Evolutionary conservation across 208 protist species (phyloP).

Genomic region (Leishmania tropica): DNA sequence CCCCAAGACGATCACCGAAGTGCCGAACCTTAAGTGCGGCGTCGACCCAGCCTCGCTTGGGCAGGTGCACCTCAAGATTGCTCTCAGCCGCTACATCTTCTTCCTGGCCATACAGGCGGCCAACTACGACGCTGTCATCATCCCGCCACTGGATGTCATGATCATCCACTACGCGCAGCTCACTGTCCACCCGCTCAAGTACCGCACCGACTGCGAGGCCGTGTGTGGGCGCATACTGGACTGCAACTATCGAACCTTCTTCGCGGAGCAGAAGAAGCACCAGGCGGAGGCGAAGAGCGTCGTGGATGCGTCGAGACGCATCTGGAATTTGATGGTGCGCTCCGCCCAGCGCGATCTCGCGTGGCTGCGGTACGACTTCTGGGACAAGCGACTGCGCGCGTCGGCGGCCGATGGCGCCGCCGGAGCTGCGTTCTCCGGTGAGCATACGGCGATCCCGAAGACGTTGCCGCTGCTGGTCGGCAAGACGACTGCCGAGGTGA

Average conservation of each 20-base stretch:
- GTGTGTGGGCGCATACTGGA: conserved; percentile 81
- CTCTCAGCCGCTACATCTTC: conserved; percentile 87
- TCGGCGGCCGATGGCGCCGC: neutral
- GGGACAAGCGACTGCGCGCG: conserved; percentile 52
- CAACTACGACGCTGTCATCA: conserved; percentile 87
- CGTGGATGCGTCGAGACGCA: conserved; percentile 60
- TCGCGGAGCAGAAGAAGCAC: conserved; percentile 57
- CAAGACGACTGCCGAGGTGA: conserved; percentile 10
- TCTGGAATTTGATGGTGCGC: conserved; percentile 91
- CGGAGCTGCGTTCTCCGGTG: conserved; percentile 6
- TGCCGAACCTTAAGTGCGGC: conserved; percentile 2
- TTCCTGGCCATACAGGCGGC: conserved; percentile 89
- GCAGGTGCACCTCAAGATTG: conserved; percentile 56
- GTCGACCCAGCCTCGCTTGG: conserved; percentile 18
- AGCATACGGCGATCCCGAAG: conserved; percentile 21
- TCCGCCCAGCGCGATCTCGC: conserved; percentile 69
- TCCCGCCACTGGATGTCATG: conserved; percentile 90
- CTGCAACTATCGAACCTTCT: conserved; percentile 89
- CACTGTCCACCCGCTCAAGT: conserved; percentile 62
- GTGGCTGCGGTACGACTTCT: conserved; percentile 91
- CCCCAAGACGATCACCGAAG: conserved; percentile 20
- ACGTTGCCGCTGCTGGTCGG: conserved; percentile 31
- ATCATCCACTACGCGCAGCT: conserved; percentile 86
- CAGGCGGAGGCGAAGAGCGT: conserved; percentile 59
- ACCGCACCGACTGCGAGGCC: conserved; percentile 85